phyloP scores from a whole-genome alignment of 441 rosid genomes.

The Viola pubescens region DNA sequence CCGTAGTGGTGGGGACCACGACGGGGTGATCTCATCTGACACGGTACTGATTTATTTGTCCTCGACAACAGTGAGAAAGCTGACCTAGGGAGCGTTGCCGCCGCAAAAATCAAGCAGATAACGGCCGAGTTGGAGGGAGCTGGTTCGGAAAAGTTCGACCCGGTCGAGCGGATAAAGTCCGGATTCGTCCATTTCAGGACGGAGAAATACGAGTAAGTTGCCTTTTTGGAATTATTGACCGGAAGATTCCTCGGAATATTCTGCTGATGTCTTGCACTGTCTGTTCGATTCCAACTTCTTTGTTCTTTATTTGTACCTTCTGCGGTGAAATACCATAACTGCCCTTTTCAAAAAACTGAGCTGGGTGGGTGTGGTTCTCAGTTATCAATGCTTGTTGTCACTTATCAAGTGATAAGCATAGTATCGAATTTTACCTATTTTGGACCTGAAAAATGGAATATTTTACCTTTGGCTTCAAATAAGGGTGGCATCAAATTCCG shows the following conservation, averaged over 20 bases:
- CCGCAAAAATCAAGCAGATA: constrained; percentile 65
- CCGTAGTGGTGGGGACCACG: constrained; percentile 12
- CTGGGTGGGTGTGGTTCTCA: not conserved
- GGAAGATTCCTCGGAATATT: not conserved
- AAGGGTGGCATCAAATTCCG: not conserved
- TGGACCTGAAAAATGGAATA: not conserved
- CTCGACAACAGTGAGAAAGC: constrained; percentile 40
- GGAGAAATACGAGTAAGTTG: constrained; percentile 61
- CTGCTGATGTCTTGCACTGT: too few relatives aligned
- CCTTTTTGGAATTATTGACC: too few relatives aligned
- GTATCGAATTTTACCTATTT: not conserved
- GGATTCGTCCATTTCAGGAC: constrained; percentile 71
- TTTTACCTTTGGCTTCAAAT: not conserved
- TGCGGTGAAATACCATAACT: not conserved
- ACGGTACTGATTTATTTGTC: not conserved
- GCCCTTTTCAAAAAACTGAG: not conserved
- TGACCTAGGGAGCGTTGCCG: constrained; percentile 62
- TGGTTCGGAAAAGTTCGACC: constrained; percentile 31
- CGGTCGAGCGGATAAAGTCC: constrained; percentile 44
- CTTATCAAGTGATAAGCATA: constrained; percentile 2
- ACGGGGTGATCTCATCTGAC: not conserved
- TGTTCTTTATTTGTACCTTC: too few relatives aligned
- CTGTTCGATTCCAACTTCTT: not conserved
- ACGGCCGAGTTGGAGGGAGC: constrained; percentile 60
- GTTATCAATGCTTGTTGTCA: not conserved